phyloP scores from a whole-genome alignment of 2,329 filamentous ascomycete species.

The Cytospora leucostoma region DNA sequence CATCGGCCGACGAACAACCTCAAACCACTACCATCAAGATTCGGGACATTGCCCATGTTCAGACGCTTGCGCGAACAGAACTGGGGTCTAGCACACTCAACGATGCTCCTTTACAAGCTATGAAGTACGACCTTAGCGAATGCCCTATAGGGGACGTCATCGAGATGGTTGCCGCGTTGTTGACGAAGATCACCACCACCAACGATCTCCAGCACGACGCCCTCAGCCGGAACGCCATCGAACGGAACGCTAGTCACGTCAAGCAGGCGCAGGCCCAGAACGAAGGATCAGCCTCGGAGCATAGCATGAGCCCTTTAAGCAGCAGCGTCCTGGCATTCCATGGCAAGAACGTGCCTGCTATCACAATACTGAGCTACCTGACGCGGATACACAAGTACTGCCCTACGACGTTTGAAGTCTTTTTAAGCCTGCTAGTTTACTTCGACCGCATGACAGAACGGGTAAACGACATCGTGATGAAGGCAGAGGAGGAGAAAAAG shows the following conservation, averaged over 20 bases:
- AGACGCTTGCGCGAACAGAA: slow-evolving; percentile 82
- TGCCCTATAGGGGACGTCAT: slow-evolving; percentile 98
- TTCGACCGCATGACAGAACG: slow-evolving; percentile 99
- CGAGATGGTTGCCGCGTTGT: slow-evolving; percentile 94
- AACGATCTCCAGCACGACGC: slow-evolving; percentile 95
- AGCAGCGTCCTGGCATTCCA: slow-evolving; percentile 88
- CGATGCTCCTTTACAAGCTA: slow-evolving; percentile 54
- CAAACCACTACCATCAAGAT: slow-evolving; percentile 69
- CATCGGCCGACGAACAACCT: slow-evolving; percentile 39
- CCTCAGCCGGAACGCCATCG: slow-evolving; percentile 77
- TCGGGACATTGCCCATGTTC: slow-evolving; percentile 86
- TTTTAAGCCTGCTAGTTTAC: slow-evolving; percentile 91
- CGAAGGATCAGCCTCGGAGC: slow-evolving; percentile 26
- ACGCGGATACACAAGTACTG: slow-evolving; percentile 98
- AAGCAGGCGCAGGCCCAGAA: slow-evolving; percentile 49
- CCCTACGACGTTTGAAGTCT: slow-evolving; percentile 97
- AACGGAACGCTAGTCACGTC: slow-evolving; percentile 66
- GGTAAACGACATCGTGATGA: slow-evolving; percentile 79
- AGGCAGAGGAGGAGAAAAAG: slow-evolving; percentile 59
- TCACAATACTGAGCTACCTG: slow-evolving; percentile 94
- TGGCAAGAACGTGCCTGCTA: slow-evolving; percentile 95
- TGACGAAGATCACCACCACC: slow-evolving; percentile 96
- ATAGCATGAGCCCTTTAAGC: slow-evolving; percentile 59
- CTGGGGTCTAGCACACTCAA: slow-evolving; percentile 59
- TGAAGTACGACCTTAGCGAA: slow-evolving; percentile 89